These are phyloP conservation scores for Barnettozyma hawaiiensis DNA, from an alignment of 1,139 yeast genomes.

Conservation along the genomic window DNA sequence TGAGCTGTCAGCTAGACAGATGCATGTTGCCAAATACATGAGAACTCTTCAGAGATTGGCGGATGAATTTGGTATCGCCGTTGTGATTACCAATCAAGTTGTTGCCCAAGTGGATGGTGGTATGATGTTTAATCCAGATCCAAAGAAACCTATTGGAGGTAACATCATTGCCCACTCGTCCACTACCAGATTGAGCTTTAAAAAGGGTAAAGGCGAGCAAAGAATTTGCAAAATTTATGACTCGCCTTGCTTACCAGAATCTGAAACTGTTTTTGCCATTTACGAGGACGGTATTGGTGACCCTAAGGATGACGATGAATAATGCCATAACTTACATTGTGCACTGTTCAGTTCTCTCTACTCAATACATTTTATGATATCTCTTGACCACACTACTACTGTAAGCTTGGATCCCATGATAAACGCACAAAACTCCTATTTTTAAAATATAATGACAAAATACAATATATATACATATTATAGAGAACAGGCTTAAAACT, in stretches of 20 bases:
- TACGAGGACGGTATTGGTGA: conserved; percentile 97
- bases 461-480: too few species aligned
- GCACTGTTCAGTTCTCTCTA: background rate
- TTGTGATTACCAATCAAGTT: conserved; percentile 96
- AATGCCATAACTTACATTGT: too few species aligned
- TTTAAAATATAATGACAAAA: background rate
- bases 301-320: conserved; percentile 72
- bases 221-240: conserved; percentile 93
- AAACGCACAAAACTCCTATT: background rate
- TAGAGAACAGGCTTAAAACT: conserved; percentile 30
- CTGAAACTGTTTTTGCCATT: conserved; percentile 92
- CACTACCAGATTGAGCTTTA: conserved; percentile 83
- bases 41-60: conserved; percentile 88
- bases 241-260: conserved; percentile 92
- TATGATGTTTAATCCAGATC: conserved; percentile 86
- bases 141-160: conserved; percentile 99
- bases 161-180: conserved; percentile 96
- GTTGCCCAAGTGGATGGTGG: conserved; percentile 97
- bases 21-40: conserved; percentile 91
- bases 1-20: conserved; percentile 90
- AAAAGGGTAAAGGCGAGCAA: conserved; percentile 87
- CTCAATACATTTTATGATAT: background rate
- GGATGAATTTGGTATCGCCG: conserved; percentile 97
- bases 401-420: background rate
- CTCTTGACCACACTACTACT: background rate